Percentiles rank a stretch among this genome's conserved stretches.
Evolutionary conservation across 1,284 basidiomycete species (phyloP).

Genomic region (Neonothopanus nambi): DNA sequence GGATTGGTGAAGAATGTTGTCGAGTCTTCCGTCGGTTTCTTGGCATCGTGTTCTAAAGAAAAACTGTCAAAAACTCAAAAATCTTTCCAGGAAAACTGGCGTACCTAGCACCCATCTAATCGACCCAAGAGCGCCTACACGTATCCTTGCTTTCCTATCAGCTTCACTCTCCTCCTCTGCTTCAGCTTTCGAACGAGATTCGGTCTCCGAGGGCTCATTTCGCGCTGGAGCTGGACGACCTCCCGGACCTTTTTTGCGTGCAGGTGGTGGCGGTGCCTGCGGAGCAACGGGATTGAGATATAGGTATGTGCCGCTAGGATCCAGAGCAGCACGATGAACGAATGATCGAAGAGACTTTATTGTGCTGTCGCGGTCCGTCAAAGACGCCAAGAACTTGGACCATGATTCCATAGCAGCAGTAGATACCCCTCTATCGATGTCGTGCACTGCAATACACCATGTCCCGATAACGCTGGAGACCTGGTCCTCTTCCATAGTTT

Average conservation of each 20-base stretch:
- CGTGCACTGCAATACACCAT: slow-evolving; percentile 77
- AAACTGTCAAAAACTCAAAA: slow-evolving; percentile 4
- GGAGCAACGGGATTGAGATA: slow-evolving; percentile 71
- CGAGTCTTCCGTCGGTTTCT: slow-evolving; percentile 28
- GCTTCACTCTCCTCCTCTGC: slow-evolving; percentile 63
- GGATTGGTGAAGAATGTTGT: slow-evolving; percentile 49
- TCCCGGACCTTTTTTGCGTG: slow-evolving; percentile 35
- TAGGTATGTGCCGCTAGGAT: slow-evolving; percentile 65
- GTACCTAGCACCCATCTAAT: slow-evolving; percentile 66
- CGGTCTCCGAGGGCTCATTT: too few relatives aligned
- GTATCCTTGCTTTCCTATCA: slow-evolving; percentile 71
- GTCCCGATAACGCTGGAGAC: slow-evolving; percentile 75
- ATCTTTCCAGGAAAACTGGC: slow-evolving; percentile 22
- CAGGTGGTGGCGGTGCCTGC: slow-evolving; percentile 29
- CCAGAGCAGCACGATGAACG: slow-evolving; percentile 56
- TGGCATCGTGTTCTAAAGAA: slow-evolving; percentile 22
- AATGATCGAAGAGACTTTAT: slow-evolving; percentile 45
- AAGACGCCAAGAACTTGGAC: slow-evolving; percentile 41
- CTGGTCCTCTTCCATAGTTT: slow-evolving; percentile 55
- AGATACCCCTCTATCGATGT: slow-evolving; percentile 69
- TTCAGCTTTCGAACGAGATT: slow-evolving; percentile 39
- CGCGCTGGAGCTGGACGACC: slow-evolving; percentile 3
- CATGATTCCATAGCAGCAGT: slow-evolving; percentile 54
- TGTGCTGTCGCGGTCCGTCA: background rate
- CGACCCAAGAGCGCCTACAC: slow-evolving; percentile 73